Percentiles rank a stretch among this genome's conserved stretches.
Conservation (phyloP, 345 rosid genomes). For the Salix suchowensis region DNA sequence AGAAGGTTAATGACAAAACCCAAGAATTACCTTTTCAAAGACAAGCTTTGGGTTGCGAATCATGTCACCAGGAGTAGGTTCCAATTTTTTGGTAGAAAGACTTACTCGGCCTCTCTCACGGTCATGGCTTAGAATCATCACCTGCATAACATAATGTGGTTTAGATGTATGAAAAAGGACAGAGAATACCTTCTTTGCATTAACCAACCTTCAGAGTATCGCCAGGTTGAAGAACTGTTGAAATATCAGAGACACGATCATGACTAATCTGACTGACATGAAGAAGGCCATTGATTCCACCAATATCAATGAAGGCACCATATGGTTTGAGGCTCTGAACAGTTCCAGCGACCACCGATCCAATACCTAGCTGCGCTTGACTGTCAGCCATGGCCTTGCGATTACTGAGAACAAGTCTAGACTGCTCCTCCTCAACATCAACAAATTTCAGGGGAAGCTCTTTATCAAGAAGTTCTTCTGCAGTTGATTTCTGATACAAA, state of each 20-base stretch:
- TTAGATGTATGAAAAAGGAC: background rate
- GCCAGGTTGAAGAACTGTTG: constrained; percentile 98
- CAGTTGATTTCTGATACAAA: constrained; percentile 57
- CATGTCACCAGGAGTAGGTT: constrained; percentile 99
- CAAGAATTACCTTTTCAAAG: constrained; percentile 75
- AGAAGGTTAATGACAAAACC: background rate
- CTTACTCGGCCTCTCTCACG: constrained; percentile 96
- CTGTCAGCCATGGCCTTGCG: constrained; percentile 98
- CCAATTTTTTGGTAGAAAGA: constrained; percentile 93
- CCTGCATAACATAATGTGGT: constrained; percentile 37
- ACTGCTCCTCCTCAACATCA: constrained; percentile 92
- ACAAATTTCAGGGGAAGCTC: constrained; percentile 86
- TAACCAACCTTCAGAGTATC: constrained; percentile 71
- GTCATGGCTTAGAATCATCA: constrained; percentile 96
- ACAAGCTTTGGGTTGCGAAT: constrained; percentile 95
- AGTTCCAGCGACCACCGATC: constrained; percentile 81
- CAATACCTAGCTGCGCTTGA: constrained; percentile 93
- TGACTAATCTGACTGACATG: constrained; percentile 98
- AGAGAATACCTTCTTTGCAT: background rate
- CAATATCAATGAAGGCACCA: constrained; percentile 96
- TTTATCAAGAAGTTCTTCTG: constrained; percentile 84
- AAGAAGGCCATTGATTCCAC: constrained; percentile 95
- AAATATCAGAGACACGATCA: constrained; percentile 85
- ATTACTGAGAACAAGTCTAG: constrained; percentile 89
- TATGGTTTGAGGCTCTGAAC: constrained; percentile 95